Evolutionary conservation across 768 basidiomycete genomes (phyloP).

Genomic region (Leccinum fibrillosum): DNA sequence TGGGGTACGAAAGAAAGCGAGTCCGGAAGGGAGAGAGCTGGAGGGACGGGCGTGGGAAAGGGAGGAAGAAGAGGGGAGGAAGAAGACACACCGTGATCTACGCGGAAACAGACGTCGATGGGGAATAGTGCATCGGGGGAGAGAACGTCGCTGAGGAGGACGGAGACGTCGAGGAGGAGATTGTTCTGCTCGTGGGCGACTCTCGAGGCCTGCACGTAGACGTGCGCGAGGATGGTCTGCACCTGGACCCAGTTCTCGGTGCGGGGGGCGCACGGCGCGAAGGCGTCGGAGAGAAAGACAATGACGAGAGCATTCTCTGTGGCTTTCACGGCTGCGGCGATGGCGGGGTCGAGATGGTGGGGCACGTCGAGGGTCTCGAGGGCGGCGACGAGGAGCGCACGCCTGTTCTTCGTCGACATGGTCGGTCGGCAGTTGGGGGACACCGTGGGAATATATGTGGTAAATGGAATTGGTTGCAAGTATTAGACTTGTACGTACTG

Average conservation of each 20-base stretch:
- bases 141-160: conserved; percentile 62
- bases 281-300: conserved; percentile 61
- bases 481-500: background rate
- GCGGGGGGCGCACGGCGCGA: conserved; percentile 40
- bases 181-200: conserved; percentile 65
- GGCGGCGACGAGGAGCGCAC: conserved; percentile 50
- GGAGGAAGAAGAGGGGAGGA: background rate
- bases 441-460: conserved; percentile 14
- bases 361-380: conserved; percentile 50
- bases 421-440: background rate
- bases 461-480: background rate
- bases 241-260: conserved; percentile 60
- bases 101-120: conserved; percentile 38
- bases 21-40: conserved; percentile 39
- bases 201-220: conserved; percentile 84
- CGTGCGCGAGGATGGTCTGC: conserved; percentile 74
- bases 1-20: conserved; percentile 38
- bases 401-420: conserved; percentile 7
- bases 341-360: conserved; percentile 52
- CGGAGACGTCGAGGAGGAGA: conserved; percentile 73
- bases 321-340: conserved; percentile 43
- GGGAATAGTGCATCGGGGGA: conserved; percentile 37
- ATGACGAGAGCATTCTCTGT: conserved; percentile 55
- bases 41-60: conserved; percentile 7
- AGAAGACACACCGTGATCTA: conserved; percentile 44